These are phyloP conservation scores for Naganishia vishniacii DNA, from an alignment of 768 basidiomycete genomes.

Conservation along the genomic window DNA sequence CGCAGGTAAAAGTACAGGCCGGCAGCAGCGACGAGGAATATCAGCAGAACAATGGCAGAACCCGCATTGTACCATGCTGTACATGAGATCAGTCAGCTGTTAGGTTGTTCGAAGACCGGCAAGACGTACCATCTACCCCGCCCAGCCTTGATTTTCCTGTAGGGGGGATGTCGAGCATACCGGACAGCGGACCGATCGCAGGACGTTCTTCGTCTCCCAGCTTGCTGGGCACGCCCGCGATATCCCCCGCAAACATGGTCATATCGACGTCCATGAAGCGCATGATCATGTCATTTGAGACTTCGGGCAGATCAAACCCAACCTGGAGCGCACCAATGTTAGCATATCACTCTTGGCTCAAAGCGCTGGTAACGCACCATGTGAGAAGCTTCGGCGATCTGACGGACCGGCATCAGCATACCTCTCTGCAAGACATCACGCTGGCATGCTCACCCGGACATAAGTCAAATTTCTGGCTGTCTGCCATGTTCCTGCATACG, in stretches of 20 bases:
- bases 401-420: not conserved
- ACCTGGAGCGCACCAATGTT: slow-evolving; percentile 28
- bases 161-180: not conserved
- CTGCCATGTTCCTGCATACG: slow-evolving; percentile 85
- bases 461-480: slow-evolving; percentile 84
- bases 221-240: slow-evolving; percentile 72
- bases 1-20: slow-evolving; percentile 78
- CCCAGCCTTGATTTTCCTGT: not conserved
- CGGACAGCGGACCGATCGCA: slow-evolving; percentile 10
- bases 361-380: slow-evolving; percentile 67
- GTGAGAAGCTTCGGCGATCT: slow-evolving; percentile 91
- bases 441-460: slow-evolving; percentile 60
- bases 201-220: slow-evolving; percentile 72
- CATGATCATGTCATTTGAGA: slow-evolving; percentile 94
- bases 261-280: slow-evolving; percentile 94
- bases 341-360: not conserved
- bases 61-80: slow-evolving; percentile 92
- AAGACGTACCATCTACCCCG: not conserved
- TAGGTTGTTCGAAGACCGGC: no score
- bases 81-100: not conserved
- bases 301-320: slow-evolving; percentile 68
- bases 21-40: slow-evolving; percentile 64
- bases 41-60: slow-evolving; percentile 74
- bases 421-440: not conserved
- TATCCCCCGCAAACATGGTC: slow-evolving; percentile 68